These are phyloP conservation scores for Marsdenia floribunda DNA, from an alignment of 257 asterid genomes.

Conservation along the genomic window DNA sequence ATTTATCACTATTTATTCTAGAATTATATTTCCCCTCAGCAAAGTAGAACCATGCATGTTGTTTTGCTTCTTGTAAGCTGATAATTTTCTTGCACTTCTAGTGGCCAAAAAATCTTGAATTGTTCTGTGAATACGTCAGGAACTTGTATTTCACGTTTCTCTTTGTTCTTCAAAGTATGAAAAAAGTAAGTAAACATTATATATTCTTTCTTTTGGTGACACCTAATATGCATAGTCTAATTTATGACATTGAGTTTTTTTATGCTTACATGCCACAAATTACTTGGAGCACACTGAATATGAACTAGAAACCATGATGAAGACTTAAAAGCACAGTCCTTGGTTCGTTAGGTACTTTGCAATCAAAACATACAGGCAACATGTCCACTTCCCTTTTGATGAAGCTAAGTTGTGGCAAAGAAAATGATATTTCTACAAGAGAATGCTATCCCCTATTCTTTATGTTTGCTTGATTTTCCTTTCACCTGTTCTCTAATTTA, in stretches of 20 bases:
- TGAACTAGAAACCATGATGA: conserved; percentile 65
- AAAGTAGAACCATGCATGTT: background rate
- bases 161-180: conserved; percentile 90
- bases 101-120: conserved; percentile 85
- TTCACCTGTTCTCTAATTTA: background rate
- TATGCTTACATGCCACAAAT: conserved; percentile 52
- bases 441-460: background rate
- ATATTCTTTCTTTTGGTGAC: conserved; percentile 9
- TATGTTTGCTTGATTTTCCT: background rate
- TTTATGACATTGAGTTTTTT: background rate
- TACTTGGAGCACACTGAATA: conserved; percentile 95
- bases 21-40: background rate
- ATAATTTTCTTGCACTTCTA: conserved; percentile 38
- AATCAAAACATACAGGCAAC: conserved; percentile 75
- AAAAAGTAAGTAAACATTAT: conserved; percentile 52
- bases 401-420: conserved; percentile 85
- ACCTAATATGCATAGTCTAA: conserved; percentile 9
- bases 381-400: conserved; percentile 86
- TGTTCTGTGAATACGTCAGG: conserved; percentile 74
- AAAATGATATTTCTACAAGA: background rate
- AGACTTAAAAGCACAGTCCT: conserved; percentile 78
- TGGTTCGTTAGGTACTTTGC: conserved; percentile 70
- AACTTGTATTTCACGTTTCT: conserved; percentile 92
- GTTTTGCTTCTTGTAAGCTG: conserved; percentile 9
- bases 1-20: background rate